Evolutionary conservation across 2,329 filamentous ascomycete species (phyloP), one percentile per base, ranked within the genome.

Genomic region (Basipetospora chlamydospora): DNA sequence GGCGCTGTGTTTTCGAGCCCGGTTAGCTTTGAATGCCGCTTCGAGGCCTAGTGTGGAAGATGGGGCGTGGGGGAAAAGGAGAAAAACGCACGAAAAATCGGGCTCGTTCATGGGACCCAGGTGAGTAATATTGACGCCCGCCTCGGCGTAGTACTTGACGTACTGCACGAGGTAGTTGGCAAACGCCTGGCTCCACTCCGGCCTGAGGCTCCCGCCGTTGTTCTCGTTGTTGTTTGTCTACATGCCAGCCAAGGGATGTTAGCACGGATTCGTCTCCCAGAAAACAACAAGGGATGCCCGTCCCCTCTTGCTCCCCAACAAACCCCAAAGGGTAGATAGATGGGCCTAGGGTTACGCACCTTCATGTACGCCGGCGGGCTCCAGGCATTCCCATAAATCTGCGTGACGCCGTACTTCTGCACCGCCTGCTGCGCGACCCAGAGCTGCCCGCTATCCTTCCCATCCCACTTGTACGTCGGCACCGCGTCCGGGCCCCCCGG

Each of bases 391-490:
- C 56, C 58, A 23, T 61, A 61, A 13, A 63, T 54, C 1, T 48
- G 51, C 38, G 49, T 49, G 13, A 60, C 54, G 1, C 57, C 57
- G 28, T 60, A 58, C 25, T 34, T 42, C 16, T 46, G 46, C 26
- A 55, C 46, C 2, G 67, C 67, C 47, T 67, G 55, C 48, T 71
- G 56, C 6, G 61, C 60, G 26, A 73, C 53, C 50, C 58, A 70
- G 11, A 73, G 49, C 51, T 73, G 69, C 6, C 64, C 63, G 10
- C 52, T 49, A 38, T 69, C 61, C 35, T 64, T 59, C 7, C 51
- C 51, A 41, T 67, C 61, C 55, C 62, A 67, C 9, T 50, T 46
- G 38, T 68, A 70, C 9, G 54, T 47, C 1, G 63, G 61, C 13
- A 49, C 49, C 3, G 51, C 56, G 2, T 42, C 50, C 2, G 64